A percentile compares a stretch with the other conserved stretches of the same genome.
Conservation (phyloP, 1,284 basidiomycete genomes). For the Ustanciosporium gigantosporum region DNA sequence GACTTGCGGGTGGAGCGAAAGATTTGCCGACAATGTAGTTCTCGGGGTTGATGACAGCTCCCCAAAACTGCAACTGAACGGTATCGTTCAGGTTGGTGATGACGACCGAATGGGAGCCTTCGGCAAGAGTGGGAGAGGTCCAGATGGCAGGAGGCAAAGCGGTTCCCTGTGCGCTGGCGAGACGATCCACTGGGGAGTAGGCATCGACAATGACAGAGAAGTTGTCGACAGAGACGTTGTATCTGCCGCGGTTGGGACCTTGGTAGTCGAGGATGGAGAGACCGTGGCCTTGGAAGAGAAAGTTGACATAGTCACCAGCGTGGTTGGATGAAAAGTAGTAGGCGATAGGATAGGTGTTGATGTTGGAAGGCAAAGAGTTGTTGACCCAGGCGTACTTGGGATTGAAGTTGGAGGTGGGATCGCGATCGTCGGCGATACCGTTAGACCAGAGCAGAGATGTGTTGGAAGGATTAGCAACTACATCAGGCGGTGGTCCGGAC, state of each 20-base stretch:
- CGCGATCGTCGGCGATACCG: conserved; percentile 24
- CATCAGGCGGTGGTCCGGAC: conserved; percentile 18
- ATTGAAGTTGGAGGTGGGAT: conserved; percentile 26
- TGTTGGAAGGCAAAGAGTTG: conserved; percentile 6
- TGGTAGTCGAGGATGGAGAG: conserved; percentile 26
- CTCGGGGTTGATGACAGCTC: conserved; percentile 32
- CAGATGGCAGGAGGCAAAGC: conserved; percentile 20
- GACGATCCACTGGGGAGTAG: conserved; percentile 10
- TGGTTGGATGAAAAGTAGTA: conserved; percentile 20
- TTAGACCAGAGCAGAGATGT: conserved; percentile 28
- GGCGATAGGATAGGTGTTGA: conserved; percentile 21
- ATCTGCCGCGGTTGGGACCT: conserved; percentile 16
- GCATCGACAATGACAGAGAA: conserved; percentile 19
- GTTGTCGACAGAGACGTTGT: conserved; percentile 28
- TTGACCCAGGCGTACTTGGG: conserved; percentile 14
- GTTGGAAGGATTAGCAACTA: conserved; percentile 35
- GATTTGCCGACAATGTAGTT: conserved; percentile 26
- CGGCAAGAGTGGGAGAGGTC: conserved; percentile 18
- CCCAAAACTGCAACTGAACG: conserved; percentile 30
- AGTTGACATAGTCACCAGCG: conserved; percentile 19
- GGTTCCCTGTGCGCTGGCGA: conserved; percentile 7
- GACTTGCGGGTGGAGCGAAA: conserved; percentile 6
- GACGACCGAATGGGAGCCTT: conserved; percentile 20
- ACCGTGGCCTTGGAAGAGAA: conserved; percentile 22
- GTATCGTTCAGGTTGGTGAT: conserved; percentile 25